phyloP scores from a whole-genome alignment of 2,329 filamentous ascomycete genomes.

The Orbilia javanica region DNA sequence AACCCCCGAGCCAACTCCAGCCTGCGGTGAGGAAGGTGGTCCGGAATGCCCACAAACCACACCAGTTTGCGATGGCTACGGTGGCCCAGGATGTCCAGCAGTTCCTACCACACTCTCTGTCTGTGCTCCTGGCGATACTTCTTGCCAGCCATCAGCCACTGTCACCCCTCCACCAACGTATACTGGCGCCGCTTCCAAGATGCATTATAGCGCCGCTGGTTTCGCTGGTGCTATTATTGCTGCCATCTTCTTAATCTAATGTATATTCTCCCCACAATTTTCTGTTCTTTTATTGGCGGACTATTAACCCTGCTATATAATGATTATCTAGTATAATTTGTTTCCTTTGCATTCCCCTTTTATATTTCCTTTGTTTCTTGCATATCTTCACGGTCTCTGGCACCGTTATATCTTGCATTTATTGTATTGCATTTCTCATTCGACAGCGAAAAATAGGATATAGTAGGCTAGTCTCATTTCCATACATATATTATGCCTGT shows the following conservation, averaged over 20 bases:
- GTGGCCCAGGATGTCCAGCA: constrained; percentile 30
- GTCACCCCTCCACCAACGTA: constrained; percentile 15
- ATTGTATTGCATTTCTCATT: constrained; percentile 16
- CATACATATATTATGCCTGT: background rate
- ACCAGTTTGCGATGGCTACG: constrained; percentile 16
- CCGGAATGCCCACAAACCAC: constrained; percentile 7
- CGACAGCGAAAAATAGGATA: constrained; percentile 9
- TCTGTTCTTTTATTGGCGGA: constrained; percentile 20
- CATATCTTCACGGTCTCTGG: background rate
- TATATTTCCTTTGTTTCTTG: background rate
- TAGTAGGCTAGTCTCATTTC: background rate
- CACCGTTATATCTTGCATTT: background rate
- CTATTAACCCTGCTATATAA: background rate
- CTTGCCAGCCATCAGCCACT: constrained; percentile 20
- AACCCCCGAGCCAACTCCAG: constrained; percentile 18
- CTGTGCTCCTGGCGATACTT: constrained; percentile 13
- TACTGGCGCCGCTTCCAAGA: constrained; percentile 38
- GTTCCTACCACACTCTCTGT: constrained; percentile 11
- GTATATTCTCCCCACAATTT: constrained; percentile 2
- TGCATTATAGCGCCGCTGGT: constrained; percentile 39
- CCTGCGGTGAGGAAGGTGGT: background rate
- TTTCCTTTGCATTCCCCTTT: background rate
- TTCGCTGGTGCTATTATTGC: constrained; percentile 36
- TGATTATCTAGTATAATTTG: constrained; percentile 27
- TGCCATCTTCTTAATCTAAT: constrained; percentile 38